These are phyloP conservation scores for Larix sibirica DNA, from an alignment of 83 land plant species.

Conservation along the genomic window DNA sequence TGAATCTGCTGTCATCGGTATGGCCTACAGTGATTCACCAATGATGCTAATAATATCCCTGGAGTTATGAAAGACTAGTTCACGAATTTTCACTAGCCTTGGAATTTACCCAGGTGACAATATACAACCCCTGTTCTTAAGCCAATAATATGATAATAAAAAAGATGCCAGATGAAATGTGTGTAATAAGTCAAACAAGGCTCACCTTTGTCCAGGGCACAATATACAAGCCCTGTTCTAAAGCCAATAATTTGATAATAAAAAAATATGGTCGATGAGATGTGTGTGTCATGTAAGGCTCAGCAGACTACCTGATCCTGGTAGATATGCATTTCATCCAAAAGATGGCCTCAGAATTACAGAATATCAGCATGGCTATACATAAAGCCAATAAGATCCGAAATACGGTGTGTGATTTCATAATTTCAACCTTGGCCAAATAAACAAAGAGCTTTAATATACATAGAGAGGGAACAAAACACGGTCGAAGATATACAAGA, in stretches of 20 bases:
- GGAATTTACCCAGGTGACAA: neutral
- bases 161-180: neutral
- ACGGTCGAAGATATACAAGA: too few relatives aligned
- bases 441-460: neutral
- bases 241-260: neutral
- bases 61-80: neutral
- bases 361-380: slow-evolving; percentile 6
- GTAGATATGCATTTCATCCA: neutral
- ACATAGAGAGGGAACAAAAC: too few relatives aligned
- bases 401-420: neutral
- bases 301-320: neutral
- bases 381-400: slow-evolving; percentile 5
- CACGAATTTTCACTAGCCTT: neutral
- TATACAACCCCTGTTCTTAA: neutral
- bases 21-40: slow-evolving; percentile 8
- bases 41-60: neutral
- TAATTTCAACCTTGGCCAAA: neutral
- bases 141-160: neutral
- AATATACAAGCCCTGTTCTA: too few relatives aligned
- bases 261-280: neutral
- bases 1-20: slow-evolving; percentile 2
- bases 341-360: neutral
- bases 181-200: neutral
- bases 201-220: neutral
- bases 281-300: too few relatives aligned